These are phyloP conservation scores for Hydnum rufescens DNA, from an alignment of 768 basidiomycete genomes.

Conservation along the genomic window DNA sequence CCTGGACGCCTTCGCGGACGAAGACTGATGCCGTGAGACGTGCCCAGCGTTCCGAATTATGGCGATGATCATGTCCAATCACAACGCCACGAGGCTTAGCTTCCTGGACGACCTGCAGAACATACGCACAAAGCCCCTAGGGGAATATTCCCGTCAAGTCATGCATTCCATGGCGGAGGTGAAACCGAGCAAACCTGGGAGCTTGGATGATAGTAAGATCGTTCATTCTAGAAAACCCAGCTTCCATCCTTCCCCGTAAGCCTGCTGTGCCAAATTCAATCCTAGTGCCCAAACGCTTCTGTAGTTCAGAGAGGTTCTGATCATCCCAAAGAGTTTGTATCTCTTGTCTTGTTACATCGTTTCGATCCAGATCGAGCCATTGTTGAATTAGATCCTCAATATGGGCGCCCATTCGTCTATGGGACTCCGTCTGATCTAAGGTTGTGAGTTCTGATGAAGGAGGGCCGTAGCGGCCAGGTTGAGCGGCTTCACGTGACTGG, in stretches of 20 bases:
- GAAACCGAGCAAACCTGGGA: conserved; percentile 42
- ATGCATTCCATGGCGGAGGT: not conserved
- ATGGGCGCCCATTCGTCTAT: no score
- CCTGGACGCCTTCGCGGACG: conserved; percentile 39
- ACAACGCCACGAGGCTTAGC: conserved; percentile 50
- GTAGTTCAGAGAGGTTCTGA: conserved; percentile 11
- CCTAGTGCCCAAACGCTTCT: conserved; percentile 21
- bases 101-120: conserved; percentile 29
- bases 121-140: conserved; percentile 63
- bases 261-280: conserved; percentile 84
- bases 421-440: no score
- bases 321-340: conserved; percentile 12
- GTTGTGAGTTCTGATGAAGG: no score
- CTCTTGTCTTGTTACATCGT: conserved; percentile 14
- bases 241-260: conserved; percentile 69
- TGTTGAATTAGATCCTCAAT: conserved; percentile 7
- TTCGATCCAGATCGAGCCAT: conserved; percentile 11
- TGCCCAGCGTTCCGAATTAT: conserved; percentile 65
- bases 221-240: conserved; percentile 85
- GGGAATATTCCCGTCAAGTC: not conserved
- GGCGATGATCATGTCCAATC: conserved; percentile 70
- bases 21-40: conserved; percentile 55
- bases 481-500: no score
- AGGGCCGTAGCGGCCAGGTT: no score
- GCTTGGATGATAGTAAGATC: conserved; percentile 67